Conservation (phyloP, 2,329 filamentous ascomycete genomes). For the Trichoderma endophyticum region DNA sequence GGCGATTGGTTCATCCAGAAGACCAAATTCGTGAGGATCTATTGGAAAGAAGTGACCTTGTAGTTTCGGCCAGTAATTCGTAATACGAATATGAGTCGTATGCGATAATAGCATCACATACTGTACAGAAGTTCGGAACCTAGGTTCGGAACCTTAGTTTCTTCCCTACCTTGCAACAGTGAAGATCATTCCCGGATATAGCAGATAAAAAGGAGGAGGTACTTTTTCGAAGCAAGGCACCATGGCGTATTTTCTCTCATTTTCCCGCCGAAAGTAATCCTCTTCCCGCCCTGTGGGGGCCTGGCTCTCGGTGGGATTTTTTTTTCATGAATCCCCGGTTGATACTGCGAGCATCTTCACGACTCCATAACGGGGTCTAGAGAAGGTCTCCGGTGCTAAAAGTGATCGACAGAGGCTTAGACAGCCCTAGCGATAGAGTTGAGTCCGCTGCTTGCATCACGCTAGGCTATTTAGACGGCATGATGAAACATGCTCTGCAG, state of each 20-base stretch:
- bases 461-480: background rate
- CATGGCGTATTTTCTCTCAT: background rate
- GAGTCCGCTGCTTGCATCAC: background rate
- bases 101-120: background rate
- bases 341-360: no score
- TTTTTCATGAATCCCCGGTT: no score
- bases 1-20: background rate
- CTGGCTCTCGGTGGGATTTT: no score
- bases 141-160: no score
- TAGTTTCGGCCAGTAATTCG: background rate
- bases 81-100: background rate
- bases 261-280: background rate
- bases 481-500: background rate
- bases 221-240: background rate
- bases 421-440: background rate
- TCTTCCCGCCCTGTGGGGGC: background rate
- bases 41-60: background rate
- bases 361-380: background rate
- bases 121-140: background rate
- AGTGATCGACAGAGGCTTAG: slow-evolving; percentile 1
- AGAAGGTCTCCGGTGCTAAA: background rate
- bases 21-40: background rate
- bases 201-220: background rate
- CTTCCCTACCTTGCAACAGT: background rate
- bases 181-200: background rate